A percentile compares a stretch with the other conserved stretches of the same genome.
Conservation (phyloP, 208 protist species). For the Trypanosoma caninum region DNA sequence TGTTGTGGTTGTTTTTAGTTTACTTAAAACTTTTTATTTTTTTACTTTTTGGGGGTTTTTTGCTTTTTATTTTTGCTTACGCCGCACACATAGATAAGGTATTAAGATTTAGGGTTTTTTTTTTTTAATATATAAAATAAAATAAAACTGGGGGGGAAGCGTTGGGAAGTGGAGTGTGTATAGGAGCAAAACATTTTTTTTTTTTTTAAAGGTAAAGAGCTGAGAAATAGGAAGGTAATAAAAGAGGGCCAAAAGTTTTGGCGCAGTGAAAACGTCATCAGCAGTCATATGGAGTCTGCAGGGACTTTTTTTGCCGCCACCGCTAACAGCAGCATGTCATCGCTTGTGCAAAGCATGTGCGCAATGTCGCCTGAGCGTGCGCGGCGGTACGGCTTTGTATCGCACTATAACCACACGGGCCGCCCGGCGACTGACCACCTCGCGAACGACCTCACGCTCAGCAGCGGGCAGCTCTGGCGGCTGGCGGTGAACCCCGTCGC, state of each 20-base stretch:
- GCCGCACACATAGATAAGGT: too few relatives aligned
- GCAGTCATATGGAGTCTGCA: constrained; percentile 15
- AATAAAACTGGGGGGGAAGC: too few relatives aligned
- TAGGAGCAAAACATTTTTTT: too few relatives aligned
- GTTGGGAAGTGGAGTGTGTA: too few relatives aligned
- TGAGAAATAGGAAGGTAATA: too few relatives aligned
- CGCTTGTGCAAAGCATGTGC: not conserved
- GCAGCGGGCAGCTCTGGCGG: constrained; percentile 18
- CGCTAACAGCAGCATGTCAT: constrained; percentile 1
- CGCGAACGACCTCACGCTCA: constrained; percentile 21
- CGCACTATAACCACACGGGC: constrained; percentile 20
- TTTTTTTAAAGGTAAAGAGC: too few relatives aligned
- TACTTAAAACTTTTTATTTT: not conserved
- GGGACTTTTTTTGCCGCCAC: not conserved
- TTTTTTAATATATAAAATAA: too few relatives aligned
- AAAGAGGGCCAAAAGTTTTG: too few relatives aligned
- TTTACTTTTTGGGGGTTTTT: too few relatives aligned
- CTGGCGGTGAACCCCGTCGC: constrained; percentile 24
- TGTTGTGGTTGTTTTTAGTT: not conserved
- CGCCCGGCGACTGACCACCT: not conserved
- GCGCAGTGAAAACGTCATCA: not conserved
- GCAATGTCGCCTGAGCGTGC: constrained; percentile 14
- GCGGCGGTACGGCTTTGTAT: constrained; percentile 16
- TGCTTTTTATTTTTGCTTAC: too few relatives aligned
- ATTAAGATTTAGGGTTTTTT: too few relatives aligned